These are phyloP conservation scores for Aspergillus brasiliensis DNA, from an alignment of 2,329 filamentous ascomycete genomes.

Conservation along the genomic window DNA sequence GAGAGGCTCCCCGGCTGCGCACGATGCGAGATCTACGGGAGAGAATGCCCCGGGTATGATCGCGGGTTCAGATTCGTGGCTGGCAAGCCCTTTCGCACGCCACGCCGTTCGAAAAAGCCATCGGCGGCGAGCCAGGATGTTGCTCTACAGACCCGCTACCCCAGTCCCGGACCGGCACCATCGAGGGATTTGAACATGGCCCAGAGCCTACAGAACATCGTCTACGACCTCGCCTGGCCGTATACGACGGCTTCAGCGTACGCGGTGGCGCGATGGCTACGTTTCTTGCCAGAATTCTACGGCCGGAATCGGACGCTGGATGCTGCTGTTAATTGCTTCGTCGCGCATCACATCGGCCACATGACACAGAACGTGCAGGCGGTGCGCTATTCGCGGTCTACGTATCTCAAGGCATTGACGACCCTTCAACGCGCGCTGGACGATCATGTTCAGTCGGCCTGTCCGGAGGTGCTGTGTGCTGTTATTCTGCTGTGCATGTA, in stretches of 20 bases:
- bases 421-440: constrained; percentile 23
- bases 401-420: constrained; percentile 30
- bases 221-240: constrained; percentile 27
- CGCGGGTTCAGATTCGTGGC: constrained; percentile 37
- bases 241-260: constrained; percentile 19
- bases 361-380: constrained; percentile 22
- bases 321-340: constrained; percentile 29
- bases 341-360: constrained; percentile 29
- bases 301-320: constrained; percentile 29
- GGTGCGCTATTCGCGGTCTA: constrained; percentile 25
- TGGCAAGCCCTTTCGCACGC: constrained; percentile 33
- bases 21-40: constrained; percentile 37
- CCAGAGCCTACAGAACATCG: too few relatives aligned
- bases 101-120: too few relatives aligned
- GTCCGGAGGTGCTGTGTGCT: constrained; percentile 31
- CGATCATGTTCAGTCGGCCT: constrained; percentile 20
- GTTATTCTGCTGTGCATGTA: constrained; percentile 34
- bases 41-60: constrained; percentile 37
- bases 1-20: constrained; percentile 34
- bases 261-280: constrained; percentile 26
- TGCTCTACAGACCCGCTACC: too few relatives aligned
- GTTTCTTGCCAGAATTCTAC: constrained; percentile 28
- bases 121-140: too few relatives aligned
- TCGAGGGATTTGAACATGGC: too few relatives aligned
- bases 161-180: too few relatives aligned